Evolutionary conservation across 1,139 yeast species (phyloP).

Genomic region (Lodderomyces margitis): DNA sequence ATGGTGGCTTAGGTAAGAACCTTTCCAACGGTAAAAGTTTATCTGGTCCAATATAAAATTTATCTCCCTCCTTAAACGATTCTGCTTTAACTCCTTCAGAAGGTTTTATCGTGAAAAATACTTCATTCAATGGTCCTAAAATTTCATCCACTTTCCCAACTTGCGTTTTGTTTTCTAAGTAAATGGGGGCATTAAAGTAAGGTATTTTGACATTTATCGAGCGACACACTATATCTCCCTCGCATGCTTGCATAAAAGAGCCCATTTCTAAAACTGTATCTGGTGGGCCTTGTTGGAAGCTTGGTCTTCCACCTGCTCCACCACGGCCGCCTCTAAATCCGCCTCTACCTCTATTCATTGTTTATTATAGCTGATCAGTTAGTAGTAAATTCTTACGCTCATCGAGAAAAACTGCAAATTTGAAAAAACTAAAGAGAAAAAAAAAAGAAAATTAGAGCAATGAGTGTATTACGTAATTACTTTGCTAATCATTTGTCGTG

Average conservation of each 20-base stretch:
- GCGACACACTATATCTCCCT: conserved; percentile 96
- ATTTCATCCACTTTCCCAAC: conserved; percentile 98
- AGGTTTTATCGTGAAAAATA: conserved; percentile 92
- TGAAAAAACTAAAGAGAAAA: conserved; percentile 13
- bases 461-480: neutral
- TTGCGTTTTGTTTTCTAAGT: conserved; percentile 89
- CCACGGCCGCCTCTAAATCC: conserved; percentile 57
- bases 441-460: neutral
- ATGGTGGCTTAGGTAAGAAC: conserved; percentile 90
- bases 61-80: conserved; percentile 93
- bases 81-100: conserved; percentile 93
- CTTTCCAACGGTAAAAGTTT: conserved; percentile 93
- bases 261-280: conserved; percentile 96
- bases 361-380: neutral
- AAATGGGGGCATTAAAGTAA: conserved; percentile 98
- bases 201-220: conserved; percentile 93
- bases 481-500: neutral
- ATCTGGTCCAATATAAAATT: conserved; percentile 92
- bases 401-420: neutral
- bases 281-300: conserved; percentile 86
- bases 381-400: neutral
- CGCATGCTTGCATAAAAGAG: conserved; percentile 84
- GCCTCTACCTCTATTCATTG: conserved; percentile 63
- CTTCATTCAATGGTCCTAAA: conserved; percentile 95
- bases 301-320: conserved; percentile 53